Evolutionary conservation across 768 basidiomycete species (phyloP), one percentile per base, ranked within the genome.

Genomic region (Coprinopsis sp.): DNA sequence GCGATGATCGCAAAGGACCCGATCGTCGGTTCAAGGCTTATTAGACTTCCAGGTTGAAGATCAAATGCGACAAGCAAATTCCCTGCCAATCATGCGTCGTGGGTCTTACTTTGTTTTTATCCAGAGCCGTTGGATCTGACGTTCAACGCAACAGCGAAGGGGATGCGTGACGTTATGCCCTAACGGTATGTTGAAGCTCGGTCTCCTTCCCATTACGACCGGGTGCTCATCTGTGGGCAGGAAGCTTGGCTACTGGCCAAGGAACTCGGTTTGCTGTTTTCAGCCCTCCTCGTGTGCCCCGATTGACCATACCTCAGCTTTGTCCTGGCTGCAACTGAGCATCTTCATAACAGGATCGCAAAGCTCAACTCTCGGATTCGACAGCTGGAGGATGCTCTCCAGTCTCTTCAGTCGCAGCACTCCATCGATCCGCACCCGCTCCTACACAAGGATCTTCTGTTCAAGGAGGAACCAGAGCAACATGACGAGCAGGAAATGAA

Each of bases 51-150:
- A 77, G 85, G 55, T 70, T 88, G 55, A 82, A 87, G 73, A 86
- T 88, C 62, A 86, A 85, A 59, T 88, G 85, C 69, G 83, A 87
- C 76, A 87, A 87, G 69, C 76, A 83, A 53, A 82, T 87, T 44
- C 86, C 86, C 8, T 87, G 85, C 59, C 82, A 85, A 59, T 84
- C 84, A 1, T 87, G 85, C 60, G 78, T 79, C 69, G 83, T 81
- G 58, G 33, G 69, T 62, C 27, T 43, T 47, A 33, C 21, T 42
- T 33, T 14, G 12, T 43, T 18, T n/a, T 25, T 22, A 21, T 21
- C 21, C 4, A 1, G 3, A 18, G 36, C 14, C 14, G 21, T 11
- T 4, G 14, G 33, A 12, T 16, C 10, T 22, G 28, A 34, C 34
- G 22, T 28, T 36, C 6, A 30, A 14, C 14, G 1, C 8, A 13